A percentile compares a stretch with the other conserved stretches of the same genome.
Evolutionary conservation across 1,284 basidiomycete species (phyloP).

Genomic region (Trichosporon sp.): DNA sequence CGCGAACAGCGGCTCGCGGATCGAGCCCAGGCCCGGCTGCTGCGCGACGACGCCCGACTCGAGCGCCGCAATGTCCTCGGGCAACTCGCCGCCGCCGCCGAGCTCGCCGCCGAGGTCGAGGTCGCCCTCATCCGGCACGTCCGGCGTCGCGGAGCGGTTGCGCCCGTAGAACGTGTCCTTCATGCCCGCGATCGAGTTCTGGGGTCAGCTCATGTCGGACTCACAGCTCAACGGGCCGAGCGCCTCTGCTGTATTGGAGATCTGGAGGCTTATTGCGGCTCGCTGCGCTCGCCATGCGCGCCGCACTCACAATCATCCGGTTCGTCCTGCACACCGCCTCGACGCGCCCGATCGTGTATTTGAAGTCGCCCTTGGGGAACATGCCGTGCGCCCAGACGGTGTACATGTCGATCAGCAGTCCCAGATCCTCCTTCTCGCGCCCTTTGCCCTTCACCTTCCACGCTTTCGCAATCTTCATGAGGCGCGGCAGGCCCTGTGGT

Average conservation of each 20-base stretch:
- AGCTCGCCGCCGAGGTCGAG: not conserved
- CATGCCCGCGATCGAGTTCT: conserved; percentile 43
- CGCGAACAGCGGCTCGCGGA: conserved; percentile 27
- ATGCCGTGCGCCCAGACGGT: conserved; percentile 88
- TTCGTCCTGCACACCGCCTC: conserved; percentile 80
- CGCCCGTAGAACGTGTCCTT: conserved; percentile 60
- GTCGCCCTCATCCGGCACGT: not conserved
- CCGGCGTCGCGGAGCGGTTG: conserved; percentile 49
- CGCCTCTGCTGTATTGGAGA: too few relatives aligned
- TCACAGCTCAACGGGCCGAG: too few relatives aligned
- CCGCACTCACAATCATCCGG: conserved; percentile 66
- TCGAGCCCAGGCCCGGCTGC: conserved; percentile 20
- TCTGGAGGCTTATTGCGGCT: not conserved
- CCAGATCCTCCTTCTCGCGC: conserved; percentile 75
- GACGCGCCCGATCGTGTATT: conserved; percentile 71
- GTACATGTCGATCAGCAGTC: conserved; percentile 70
- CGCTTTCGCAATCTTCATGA: conserved; percentile 66
- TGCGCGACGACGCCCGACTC: not conserved
- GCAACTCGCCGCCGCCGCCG: conserved; percentile 1
- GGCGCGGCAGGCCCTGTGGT: conserved; percentile 66
- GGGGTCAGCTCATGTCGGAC: conserved; percentile 35
- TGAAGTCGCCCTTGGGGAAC: conserved; percentile 79
- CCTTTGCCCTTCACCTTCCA: conserved; percentile 81
- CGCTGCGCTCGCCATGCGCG: not conserved
- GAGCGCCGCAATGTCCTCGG: not conserved